phyloP scores from a whole-genome alignment of 148 eudicot genomes.

The Nyssa sinensis region DNA sequence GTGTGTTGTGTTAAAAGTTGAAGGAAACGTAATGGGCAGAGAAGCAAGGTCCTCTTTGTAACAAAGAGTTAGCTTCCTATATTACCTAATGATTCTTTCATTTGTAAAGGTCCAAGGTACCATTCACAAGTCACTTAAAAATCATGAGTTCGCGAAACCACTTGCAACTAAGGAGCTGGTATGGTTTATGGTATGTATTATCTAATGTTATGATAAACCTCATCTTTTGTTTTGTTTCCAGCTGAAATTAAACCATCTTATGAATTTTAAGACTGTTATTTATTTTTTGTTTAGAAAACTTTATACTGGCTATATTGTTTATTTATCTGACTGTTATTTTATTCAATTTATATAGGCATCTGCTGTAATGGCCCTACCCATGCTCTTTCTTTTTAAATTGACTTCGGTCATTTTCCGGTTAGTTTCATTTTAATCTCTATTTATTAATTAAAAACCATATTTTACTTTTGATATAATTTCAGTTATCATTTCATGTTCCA shows the following conservation, averaged over 20 bases:
- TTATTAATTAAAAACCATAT: background rate
- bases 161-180: slow-evolving; percentile 60
- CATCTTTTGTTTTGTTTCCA: too few species aligned
- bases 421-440: slow-evolving; percentile 9
- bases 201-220: background rate
- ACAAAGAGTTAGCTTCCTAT: background rate
- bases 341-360: slow-evolving; percentile 48
- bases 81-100: slow-evolving; percentile 10
- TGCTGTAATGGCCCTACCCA: slow-evolving; percentile 60
- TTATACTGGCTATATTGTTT: background rate
- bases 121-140: slow-evolving; percentile 46
- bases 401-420: slow-evolving; percentile 49
- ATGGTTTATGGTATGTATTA: slow-evolving; percentile 53
- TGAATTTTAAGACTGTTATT: background rate
- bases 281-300: background rate
- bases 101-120: slow-evolving; percentile 51
- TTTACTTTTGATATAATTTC: background rate
- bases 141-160: slow-evolving; percentile 51
- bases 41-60: background rate
- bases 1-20: background rate
- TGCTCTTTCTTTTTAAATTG: slow-evolving; percentile 39
- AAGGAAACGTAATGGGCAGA: background rate
- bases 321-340: slow-evolving; percentile 1
- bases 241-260: background rate
- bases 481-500: background rate